phyloP scores from a whole-genome alignment of 2,329 filamentous ascomycete genomes.

The Emergomyces orientalis region DNA sequence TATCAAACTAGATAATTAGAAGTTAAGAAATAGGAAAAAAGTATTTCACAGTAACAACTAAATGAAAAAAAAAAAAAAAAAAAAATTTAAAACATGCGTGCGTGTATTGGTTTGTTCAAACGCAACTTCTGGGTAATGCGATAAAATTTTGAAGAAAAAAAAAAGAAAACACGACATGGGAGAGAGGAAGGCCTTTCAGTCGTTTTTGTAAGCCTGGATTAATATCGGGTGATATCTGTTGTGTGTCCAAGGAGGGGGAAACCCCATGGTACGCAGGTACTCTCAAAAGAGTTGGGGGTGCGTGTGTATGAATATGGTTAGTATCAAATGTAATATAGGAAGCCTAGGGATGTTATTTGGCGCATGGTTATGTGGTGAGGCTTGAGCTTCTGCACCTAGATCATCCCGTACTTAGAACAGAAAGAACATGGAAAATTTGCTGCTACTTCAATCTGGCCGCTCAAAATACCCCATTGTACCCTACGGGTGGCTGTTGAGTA shows the following conservation, averaged over 20 bases:
- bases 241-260: neutral
- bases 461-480: slow-evolving; percentile 22
- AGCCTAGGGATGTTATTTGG: neutral
- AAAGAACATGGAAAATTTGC: neutral
- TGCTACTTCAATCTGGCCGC: neutral
- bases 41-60: slow-evolving; percentile 14
- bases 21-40: neutral
- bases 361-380: neutral
- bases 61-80: slow-evolving; percentile 19
- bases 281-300: neutral
- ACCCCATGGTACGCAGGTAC: neutral
- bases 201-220: neutral
- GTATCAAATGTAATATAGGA: slow-evolving; percentile 1
- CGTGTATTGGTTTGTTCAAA: neutral
- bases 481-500: slow-evolving; percentile 27
- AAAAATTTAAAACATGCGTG: slow-evolving; percentile 2
- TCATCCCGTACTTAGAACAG: neutral
- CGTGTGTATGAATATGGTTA: neutral
- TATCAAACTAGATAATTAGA: slow-evolving; percentile 9
- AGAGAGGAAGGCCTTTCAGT: neutral
- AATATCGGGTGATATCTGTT: slow-evolving; percentile 1
- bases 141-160: neutral
- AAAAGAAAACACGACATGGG: neutral
- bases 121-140: neutral
- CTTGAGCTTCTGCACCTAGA: neutral